Evolutionary conservation across 768 basidiomycete genomes (phyloP), one percentile per base, ranked within the genome.

Genomic region (Tulasnella sp.): DNA sequence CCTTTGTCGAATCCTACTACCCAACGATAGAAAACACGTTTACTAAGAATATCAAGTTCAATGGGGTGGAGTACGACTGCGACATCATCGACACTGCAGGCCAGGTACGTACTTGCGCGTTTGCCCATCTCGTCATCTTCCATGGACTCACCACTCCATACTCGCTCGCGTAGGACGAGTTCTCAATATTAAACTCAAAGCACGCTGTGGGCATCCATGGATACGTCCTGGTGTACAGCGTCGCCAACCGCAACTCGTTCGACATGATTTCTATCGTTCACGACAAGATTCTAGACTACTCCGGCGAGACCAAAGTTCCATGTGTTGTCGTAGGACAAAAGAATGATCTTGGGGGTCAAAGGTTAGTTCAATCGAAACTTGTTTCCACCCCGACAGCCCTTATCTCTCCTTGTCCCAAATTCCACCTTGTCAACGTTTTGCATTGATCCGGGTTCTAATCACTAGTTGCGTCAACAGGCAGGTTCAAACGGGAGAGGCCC

Each of bases 51-150:
- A 81, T 98, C 65, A 78, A 77, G 58, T 84, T 86, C 73, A 88
- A 87, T 56, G 93, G 92, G 49, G 76, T 83, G 31, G 89, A 93
- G 65, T 98, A 92, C 66, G 84, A 91, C 60, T 93, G 92, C 71
- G 91, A 94, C 71, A 93, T 98, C 72, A 89, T 97, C 64, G 94
- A 98, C 69, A 94, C 91, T 62, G 94, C 94, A 49, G 94, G 94
- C 27, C 94, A 97, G 81, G 92, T 89, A 57, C 62, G 79, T 67
- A 37, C 5, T 4, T 39, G 35, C 40, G 7, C 54, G 27, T 14
- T 12, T 39, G 40, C 58, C 34, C n/a, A 7, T 48, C 21, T 42
- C 14, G 45, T 36, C 43, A 9, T 14, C 17, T 25, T 51, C 42
- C 34, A 6, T 59, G 17, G 23, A 8, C 46, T 41, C 21, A 39